Percentiles rank a stretch among this genome's conserved stretches.
phyloP scores from a whole-genome alignment of 306 rosid genomes.

The Pyrus betulifolia region DNA sequence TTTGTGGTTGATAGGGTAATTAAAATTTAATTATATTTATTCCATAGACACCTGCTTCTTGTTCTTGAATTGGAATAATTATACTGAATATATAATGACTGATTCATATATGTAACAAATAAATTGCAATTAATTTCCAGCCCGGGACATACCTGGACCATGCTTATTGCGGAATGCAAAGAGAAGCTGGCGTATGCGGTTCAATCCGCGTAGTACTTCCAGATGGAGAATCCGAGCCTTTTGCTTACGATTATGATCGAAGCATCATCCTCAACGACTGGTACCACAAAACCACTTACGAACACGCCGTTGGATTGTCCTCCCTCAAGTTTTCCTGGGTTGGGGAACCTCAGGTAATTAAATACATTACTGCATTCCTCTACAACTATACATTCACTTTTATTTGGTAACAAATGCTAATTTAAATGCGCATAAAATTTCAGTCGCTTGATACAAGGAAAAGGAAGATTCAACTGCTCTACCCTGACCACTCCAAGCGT shows the following conservation, averaged over 20 bases:
- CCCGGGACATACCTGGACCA: constrained; percentile 83
- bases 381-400: too few relatives aligned
- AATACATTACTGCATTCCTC: too few relatives aligned
- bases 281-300: constrained; percentile 61
- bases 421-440: neutral
- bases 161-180: constrained; percentile 92
- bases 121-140: constrained; percentile 24
- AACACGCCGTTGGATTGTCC: constrained; percentile 63
- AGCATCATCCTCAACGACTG: constrained; percentile 78
- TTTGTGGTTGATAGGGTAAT: constrained; percentile 82
- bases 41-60: neutral
- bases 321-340: constrained; percentile 47
- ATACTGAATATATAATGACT: neutral
- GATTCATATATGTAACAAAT: neutral
- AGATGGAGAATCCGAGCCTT: constrained; percentile 60
- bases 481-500: constrained; percentile 18
- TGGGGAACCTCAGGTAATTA: constrained; percentile 63
- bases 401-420: neutral
- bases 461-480: constrained; percentile 74
- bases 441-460: constrained; percentile 93
- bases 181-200: constrained; percentile 77
- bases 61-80: neutral
- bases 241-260: constrained; percentile 61
- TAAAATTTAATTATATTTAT: neutral
- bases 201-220: constrained; percentile 53